phyloP scores from a whole-genome alignment of 352 stramenopile species.

The Globisporangium solare region DNA sequence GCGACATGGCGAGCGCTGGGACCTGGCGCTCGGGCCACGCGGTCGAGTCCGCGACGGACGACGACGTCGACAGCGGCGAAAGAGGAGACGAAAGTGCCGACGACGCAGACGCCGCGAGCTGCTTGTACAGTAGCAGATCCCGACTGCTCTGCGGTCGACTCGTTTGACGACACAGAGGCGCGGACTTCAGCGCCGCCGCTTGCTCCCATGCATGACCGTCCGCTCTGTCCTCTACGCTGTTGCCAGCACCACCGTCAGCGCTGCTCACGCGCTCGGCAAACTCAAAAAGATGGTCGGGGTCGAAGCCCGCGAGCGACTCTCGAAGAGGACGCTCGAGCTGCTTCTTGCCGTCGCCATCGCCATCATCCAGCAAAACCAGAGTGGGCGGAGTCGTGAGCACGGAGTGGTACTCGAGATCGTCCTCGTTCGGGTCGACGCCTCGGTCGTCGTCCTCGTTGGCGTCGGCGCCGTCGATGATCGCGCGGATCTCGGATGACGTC shows the following conservation, averaged over 20 bases:
- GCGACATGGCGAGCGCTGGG: neutral
- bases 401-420: conserved; percentile 44
- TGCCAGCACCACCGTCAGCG: conserved; percentile 16
- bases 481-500: conserved; percentile 22
- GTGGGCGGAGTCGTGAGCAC: conserved; percentile 4
- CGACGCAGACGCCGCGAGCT: no score
- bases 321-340: no score
- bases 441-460: neutral
- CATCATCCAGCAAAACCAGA: conserved; percentile 5
- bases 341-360: neutral
- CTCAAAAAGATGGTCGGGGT: conserved; percentile 34
- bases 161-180: no score
- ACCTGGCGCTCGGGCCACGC: neutral
- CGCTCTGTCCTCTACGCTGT: neutral
- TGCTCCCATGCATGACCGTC: no score
- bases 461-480: conserved; percentile 9
- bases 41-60: neutral
- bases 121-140: no score
- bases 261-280: conserved; percentile 20
- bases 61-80: conserved; percentile 7
- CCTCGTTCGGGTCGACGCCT: neutral
- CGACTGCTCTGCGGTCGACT: no score
- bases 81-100: conserved; percentile 10
- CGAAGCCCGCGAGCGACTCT: conserved; percentile 17
- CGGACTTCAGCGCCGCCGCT: no score